These are phyloP conservation scores for Mariannaea sp. DNA, from an alignment of 2,329 filamentous ascomycete genomes.

Conservation along the genomic window DNA sequence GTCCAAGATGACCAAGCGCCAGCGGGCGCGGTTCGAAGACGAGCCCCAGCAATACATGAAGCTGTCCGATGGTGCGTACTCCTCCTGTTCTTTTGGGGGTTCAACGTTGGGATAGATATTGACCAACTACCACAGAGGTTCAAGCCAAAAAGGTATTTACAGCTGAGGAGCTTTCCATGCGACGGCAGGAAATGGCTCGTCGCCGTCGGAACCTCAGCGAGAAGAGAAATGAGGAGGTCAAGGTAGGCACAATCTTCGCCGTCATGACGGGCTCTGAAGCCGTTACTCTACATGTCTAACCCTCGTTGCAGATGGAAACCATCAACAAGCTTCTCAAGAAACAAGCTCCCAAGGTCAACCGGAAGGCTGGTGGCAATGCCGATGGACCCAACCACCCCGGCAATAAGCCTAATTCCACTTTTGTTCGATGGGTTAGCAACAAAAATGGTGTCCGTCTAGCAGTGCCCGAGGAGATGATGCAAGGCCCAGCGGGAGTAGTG, in stretches of 20 bases:
- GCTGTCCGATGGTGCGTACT: constrained; percentile 59
- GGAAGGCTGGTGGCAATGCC: constrained; percentile 55
- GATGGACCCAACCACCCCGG: constrained; percentile 39
- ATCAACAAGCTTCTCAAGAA: constrained; percentile 91
- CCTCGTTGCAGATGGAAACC: constrained; percentile 71
- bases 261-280: background rate
- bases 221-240: constrained; percentile 68
- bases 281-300: constrained; percentile 5
- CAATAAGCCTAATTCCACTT: constrained; percentile 61
- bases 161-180: constrained; percentile 65
- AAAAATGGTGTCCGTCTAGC: constrained; percentile 66
- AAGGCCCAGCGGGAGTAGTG: constrained; percentile 63
- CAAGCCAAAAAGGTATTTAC: constrained; percentile 67
- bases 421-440: constrained; percentile 73
- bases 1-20: constrained; percentile 64
- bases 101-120: constrained; percentile 23
- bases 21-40: constrained; percentile 63
- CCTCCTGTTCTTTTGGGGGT: background rate
- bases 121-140: constrained; percentile 53
- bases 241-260: constrained; percentile 47
- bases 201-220: constrained; percentile 66
- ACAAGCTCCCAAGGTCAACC: constrained; percentile 76
- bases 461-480: constrained; percentile 71
- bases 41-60: constrained; percentile 61
- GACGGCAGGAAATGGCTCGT: constrained; percentile 65